Evolutionary conservation across 192 early-diverging fungal species (phyloP).

Genomic region (Allomyces macrogynus): DNA sequence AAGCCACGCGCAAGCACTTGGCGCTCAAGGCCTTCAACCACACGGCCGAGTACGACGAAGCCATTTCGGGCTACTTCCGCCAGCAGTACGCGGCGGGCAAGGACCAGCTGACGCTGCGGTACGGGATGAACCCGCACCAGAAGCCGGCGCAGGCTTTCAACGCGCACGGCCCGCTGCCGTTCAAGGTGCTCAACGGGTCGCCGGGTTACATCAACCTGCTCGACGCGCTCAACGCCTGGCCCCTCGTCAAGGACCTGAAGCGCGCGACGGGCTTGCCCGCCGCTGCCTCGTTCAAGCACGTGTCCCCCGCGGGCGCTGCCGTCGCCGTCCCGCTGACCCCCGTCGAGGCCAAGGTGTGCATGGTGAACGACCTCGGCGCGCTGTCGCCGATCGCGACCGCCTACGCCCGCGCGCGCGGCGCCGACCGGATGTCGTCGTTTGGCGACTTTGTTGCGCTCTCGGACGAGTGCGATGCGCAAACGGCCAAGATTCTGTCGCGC

Average conservation of each 20-base stretch:
- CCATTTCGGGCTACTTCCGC: conserved; percentile 88
- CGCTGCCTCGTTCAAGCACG: conserved; percentile 98
- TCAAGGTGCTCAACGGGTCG: conserved; percentile 74
- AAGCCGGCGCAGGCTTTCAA: conserved; percentile 86
- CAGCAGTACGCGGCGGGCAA: conserved; percentile 63
- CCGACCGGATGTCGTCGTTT: conserved; percentile 97
- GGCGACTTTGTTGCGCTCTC: conserved; percentile 96
- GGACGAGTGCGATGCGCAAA: conserved; percentile 68
- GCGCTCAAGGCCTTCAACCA: conserved; percentile 92
- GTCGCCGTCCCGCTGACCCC: conserved; percentile 61
- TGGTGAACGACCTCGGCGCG: conserved; percentile 64
- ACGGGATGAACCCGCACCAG: conserved; percentile 98
- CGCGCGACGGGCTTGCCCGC: conserved; percentile 70
- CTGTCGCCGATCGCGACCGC: conserved; percentile 74
- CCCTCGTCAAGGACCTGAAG: conserved; percentile 88
- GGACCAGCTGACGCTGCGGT: conserved; percentile 64
- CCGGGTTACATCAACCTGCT: conserved; percentile 98
- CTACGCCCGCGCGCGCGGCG: conserved; percentile 93
- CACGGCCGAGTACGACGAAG: conserved; percentile 86
- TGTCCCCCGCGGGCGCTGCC: conserved; percentile 93
- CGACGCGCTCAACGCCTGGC: conserved; percentile 93
- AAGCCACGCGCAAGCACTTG: conserved; percentile 49
- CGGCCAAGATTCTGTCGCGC: conserved; percentile 83
- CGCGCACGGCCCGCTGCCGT: conserved; percentile 52
- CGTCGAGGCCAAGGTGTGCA: conserved; percentile 71